Conservation (phyloP, 2,329 filamentous ascomycete species). For the Pezicula carpinea region DNA sequence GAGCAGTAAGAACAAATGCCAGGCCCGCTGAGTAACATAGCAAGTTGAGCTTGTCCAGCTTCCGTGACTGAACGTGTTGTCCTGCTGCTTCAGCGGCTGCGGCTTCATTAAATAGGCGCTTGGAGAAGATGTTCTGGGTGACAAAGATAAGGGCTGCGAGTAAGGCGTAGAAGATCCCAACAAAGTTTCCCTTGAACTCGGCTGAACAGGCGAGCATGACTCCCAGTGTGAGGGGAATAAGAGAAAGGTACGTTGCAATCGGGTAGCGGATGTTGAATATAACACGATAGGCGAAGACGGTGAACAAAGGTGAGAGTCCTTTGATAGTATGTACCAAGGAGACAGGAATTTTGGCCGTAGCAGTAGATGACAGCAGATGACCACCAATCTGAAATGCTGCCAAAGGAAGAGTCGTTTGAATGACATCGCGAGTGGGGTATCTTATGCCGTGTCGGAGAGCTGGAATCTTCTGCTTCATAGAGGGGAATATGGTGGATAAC, state of each 20-base stretch:
- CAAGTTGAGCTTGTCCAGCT: constrained; percentile 94
- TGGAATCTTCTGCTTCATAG: constrained; percentile 66
- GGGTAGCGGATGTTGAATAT: constrained; percentile 89
- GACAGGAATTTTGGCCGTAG: constrained; percentile 90
- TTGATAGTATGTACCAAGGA: constrained; percentile 98
- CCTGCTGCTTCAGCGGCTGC: constrained; percentile 77
- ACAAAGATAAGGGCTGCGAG: constrained; percentile 92
- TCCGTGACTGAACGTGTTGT: constrained; percentile 57
- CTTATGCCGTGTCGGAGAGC: constrained; percentile 82
- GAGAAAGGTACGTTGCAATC: constrained; percentile 77
- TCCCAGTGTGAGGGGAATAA: constrained; percentile 88
- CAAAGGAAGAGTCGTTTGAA: constrained; percentile 83
- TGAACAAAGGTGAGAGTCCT: constrained; percentile 91
- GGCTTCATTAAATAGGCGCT: constrained; percentile 94
- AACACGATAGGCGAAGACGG: constrained; percentile 85
- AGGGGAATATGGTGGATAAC: constrained; percentile 68
- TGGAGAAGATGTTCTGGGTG: constrained; percentile 97
- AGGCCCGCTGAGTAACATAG: constrained; percentile 95
- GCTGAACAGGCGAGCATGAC: constrained; percentile 95
- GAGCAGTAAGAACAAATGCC: constrained; percentile 81
- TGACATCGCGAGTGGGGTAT: constrained; percentile 72
- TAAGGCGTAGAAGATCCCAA: constrained; percentile 86
- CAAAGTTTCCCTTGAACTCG: constrained; percentile 80
- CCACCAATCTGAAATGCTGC: constrained; percentile 91
- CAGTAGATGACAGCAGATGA: constrained; percentile 89